These are phyloP conservation scores for Paecilomyces dactylethromorphus DNA, from an alignment of 2,329 filamentous ascomycete genomes.

Conservation along the genomic window DNA sequence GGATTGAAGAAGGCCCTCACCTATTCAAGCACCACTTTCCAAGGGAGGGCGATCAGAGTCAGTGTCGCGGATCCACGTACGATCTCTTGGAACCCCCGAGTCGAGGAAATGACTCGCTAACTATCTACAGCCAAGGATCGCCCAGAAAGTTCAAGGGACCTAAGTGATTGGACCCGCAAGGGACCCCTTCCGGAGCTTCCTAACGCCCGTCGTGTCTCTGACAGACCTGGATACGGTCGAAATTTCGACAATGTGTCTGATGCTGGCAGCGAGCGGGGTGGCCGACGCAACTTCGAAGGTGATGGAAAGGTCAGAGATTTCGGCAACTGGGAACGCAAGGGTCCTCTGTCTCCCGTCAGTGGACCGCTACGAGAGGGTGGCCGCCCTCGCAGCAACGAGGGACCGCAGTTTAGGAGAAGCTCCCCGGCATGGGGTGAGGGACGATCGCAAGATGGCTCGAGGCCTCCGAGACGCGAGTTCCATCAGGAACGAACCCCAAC, in stretches of 20 bases:
- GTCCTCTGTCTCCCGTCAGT: constrained; percentile 71
- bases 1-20: constrained; percentile 86
- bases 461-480: constrained; percentile 73
- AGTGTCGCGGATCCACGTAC: constrained; percentile 97
- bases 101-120: constrained; percentile 23
- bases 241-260: constrained; percentile 50
- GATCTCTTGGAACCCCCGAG: constrained; percentile 31
- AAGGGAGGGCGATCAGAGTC: constrained; percentile 83
- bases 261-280: constrained; percentile 57
- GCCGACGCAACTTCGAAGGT: constrained; percentile 60
- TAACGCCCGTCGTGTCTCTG: constrained; percentile 48
- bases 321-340: constrained; percentile 89
- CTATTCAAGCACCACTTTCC: constrained; percentile 73
- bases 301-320: constrained; percentile 77
- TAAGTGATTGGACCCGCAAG: constrained; percentile 88
- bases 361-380: constrained; percentile 50
- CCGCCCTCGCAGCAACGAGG: constrained; percentile 54
- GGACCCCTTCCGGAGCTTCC: constrained; percentile 76
- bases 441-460: constrained; percentile 65
- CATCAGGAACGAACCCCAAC: constrained; percentile 63
- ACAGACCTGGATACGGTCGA: constrained; percentile 50
- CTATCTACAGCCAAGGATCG: constrained; percentile 70
- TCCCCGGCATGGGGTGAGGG: constrained; percentile 71
- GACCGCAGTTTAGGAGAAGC: constrained; percentile 54
- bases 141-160: constrained; percentile 65